phyloP scores from a whole-genome alignment of 176 grass and related monocot species.

The Carex kokanica region DNA sequence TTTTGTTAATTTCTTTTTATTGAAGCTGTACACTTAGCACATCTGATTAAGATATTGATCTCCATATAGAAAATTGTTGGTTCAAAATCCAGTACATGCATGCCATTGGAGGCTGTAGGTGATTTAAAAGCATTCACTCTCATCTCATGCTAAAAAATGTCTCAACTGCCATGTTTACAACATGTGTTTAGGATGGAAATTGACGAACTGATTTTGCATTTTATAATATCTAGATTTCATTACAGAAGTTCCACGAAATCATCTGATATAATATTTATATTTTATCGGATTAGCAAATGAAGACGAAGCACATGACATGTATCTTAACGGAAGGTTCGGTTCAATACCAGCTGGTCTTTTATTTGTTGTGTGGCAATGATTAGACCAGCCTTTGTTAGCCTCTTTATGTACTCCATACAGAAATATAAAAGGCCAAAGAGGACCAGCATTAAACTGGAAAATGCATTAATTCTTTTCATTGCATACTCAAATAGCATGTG shows the following conservation, averaged over 20 bases:
- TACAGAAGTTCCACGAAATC: not conserved
- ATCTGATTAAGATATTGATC: not conserved
- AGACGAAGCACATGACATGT: not conserved
- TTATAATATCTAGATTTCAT: not conserved
- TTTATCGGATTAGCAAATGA: not conserved
- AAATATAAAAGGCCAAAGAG: not conserved
- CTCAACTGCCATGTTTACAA: not conserved
- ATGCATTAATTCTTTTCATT: not conserved
- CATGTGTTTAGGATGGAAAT: not conserved
- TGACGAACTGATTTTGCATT: not conserved
- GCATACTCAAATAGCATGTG: constrained; percentile 9
- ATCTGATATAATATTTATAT: not conserved
- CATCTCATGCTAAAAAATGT: not conserved
- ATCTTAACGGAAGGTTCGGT: not conserved
- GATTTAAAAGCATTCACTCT: not conserved
- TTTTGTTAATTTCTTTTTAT: not conserved
- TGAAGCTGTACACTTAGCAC: not conserved
- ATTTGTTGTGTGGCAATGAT: not conserved
- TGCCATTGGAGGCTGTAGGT: not conserved
- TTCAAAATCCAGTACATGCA: not conserved
- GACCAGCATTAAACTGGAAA: not conserved
- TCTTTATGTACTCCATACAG: not conserved
- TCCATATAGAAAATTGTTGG: too few relatives aligned
- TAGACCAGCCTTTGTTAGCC: not conserved
- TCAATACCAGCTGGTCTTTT: not conserved